These are phyloP conservation scores for Aspergillus carbonarius DNA, from an alignment of 2,329 filamentous ascomycete genomes.

Conservation along the genomic window DNA sequence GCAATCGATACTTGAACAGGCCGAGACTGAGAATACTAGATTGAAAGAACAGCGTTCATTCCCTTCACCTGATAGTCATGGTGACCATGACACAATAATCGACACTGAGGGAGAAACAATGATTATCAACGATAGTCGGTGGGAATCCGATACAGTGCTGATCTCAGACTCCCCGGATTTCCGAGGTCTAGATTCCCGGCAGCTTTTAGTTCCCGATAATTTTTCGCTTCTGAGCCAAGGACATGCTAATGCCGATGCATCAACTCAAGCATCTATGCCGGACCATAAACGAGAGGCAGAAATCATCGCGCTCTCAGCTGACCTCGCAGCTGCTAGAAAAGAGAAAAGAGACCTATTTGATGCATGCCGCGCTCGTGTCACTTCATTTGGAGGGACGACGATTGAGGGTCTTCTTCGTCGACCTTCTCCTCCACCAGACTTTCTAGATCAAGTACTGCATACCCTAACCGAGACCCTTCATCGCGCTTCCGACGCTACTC, in stretches of 20 bases:
- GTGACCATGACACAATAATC: conserved; percentile 1
- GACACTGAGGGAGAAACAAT: conserved; percentile 26
- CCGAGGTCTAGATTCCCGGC: conserved; percentile 15
- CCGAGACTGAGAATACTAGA: conserved; percentile 21
- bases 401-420: conserved; percentile 23
- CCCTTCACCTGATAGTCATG: conserved; percentile 4
- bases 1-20: conserved; percentile 16
- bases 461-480: conserved; percentile 36
- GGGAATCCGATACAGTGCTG: conserved; percentile 27
- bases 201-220: conserved; percentile 18
- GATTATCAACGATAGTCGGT: conserved; percentile 29
- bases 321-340: conserved; percentile 40
- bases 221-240: conserved; percentile 16
- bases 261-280: conserved; percentile 18
- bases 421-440: conserved; percentile 38
- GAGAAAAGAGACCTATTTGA: conserved; percentile 43
- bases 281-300: conserved; percentile 25
- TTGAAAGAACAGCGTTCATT: conserved; percentile 23
- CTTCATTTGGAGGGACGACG: conserved; percentile 22
- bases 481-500: conserved; percentile 40
- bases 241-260: conserved; percentile 15
- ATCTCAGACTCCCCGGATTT: conserved; percentile 35
- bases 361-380: conserved; percentile 36
- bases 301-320: conserved; percentile 30
- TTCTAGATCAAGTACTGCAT: conserved; percentile 38